phyloP scores from a whole-genome alignment of 2,329 filamentous ascomycete species.

The Aureobasidium sp. region DNA sequence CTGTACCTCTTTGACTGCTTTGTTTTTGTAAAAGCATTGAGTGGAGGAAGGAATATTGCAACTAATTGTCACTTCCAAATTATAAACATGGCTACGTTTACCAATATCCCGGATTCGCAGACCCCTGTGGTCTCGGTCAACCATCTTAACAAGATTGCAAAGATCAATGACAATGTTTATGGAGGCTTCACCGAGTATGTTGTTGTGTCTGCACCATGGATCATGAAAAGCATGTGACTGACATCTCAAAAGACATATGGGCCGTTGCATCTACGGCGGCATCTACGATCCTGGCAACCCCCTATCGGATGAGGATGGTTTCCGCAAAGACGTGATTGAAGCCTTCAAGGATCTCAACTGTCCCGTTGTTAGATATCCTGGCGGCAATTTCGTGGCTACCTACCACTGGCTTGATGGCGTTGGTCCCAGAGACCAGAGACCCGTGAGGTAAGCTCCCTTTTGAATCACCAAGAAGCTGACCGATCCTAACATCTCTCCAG shows the following conservation, averaged over 20 bases:
- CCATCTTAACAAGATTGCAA: slow-evolving; percentile 54
- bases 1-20: neutral
- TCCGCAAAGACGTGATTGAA: slow-evolving; percentile 68
- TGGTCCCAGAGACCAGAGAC: slow-evolving; percentile 62
- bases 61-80: neutral
- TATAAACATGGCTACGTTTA: slow-evolving; percentile 60
- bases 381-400: slow-evolving; percentile 76
- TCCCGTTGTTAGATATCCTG: slow-evolving; percentile 72
- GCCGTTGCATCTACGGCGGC: slow-evolving; percentile 78
- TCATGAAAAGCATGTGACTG: neutral
- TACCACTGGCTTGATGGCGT: slow-evolving; percentile 82
- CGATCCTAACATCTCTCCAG: slow-evolving; percentile 25
- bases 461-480: rapidly evolving
- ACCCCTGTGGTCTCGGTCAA: slow-evolving; percentile 58
- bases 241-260: slow-evolving; percentile 59
- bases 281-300: slow-evolving; percentile 68
- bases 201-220: neutral
- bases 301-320: slow-evolving; percentile 67
- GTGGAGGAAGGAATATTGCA: neutral
- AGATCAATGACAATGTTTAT: slow-evolving; percentile 74
- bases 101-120: slow-evolving; percentile 53
- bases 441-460: slow-evolving; percentile 23
- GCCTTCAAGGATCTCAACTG: slow-evolving; percentile 65
- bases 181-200: slow-evolving; percentile 74
- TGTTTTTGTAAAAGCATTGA: neutral